Conservation (phyloP, 495 filamentous ascomycete species). For the Letharia columbiana region DNA sequence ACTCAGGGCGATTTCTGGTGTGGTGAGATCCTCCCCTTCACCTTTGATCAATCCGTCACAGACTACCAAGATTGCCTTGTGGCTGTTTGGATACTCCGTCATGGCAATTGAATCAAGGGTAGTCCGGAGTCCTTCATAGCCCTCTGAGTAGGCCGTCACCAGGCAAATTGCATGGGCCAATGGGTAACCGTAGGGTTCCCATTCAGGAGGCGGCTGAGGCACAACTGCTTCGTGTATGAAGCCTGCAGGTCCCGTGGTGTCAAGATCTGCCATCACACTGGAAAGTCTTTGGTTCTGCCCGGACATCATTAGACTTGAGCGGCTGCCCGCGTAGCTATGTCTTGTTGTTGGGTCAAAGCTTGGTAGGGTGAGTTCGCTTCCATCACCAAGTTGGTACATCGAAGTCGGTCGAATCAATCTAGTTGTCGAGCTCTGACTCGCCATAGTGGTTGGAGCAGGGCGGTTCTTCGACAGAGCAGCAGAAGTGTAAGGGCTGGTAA, state of each 20-base stretch:
- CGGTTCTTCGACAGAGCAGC: conserved; percentile 46
- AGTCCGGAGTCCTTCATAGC: conserved; percentile 82
- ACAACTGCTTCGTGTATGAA: conserved; percentile 95
- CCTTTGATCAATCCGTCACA: conserved; percentile 99
- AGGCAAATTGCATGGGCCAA: conserved; percentile 88
- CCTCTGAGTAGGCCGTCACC: conserved; percentile 97
- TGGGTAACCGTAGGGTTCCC: conserved; percentile 92
- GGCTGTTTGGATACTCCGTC: conserved; percentile 98
- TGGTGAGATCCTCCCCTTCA: conserved; percentile 76
- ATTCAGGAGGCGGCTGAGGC: conserved; percentile 94
- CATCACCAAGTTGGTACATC: conserved; percentile 63
- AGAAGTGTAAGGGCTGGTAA: conserved; percentile 85
- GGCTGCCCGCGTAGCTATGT: conserved; percentile 36
- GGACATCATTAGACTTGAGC: conserved; percentile 45
- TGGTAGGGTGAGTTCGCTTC: conserved; percentile 54
- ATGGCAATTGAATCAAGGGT: conserved; percentile 94
- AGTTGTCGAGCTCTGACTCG: conserved; percentile 76
- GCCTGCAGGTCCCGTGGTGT: conserved; percentile 72
- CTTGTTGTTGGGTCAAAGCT: conserved; percentile 38
- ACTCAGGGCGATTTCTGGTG: conserved; percentile 78
- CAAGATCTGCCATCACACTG: conserved; percentile 51
- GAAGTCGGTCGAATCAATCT: conserved; percentile 58
- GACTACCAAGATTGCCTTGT: conserved; percentile 91
- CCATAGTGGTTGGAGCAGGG: conserved; percentile 81
- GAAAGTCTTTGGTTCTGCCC: conserved; percentile 40